Evolutionary conservation across 176 grass and related monocot species (phyloP), one percentile per base, ranked within the genome.

Genomic region (Calamus simplicifolius): DNA sequence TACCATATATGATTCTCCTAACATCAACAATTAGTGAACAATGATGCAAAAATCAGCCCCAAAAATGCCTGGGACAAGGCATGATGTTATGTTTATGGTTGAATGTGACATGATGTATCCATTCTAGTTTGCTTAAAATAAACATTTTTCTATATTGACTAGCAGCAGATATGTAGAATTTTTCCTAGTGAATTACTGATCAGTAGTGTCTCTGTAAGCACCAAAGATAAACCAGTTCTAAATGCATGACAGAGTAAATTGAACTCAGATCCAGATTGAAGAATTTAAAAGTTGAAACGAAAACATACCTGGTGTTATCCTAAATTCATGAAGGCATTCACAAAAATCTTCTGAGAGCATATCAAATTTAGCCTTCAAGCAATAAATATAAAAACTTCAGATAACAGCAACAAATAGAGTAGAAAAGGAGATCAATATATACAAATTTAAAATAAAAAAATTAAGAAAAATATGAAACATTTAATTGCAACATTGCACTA

Each of bases 331-430:
- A 29, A 84, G 78, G 56, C 83, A 89, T 63, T 84, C 91, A 65
- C 80, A 95, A 79, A 84, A 95, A 68, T 90, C 86, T 73, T 95
- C 91, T 16, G 91, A 90, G 17, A 90, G 80, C 77, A 71, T 76
- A 65, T 87, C 86, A 79, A 95, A 95, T 78, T 86, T 82, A 82
- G 52, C 71, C 91, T 95, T 84, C 62, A 54, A 28, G 52, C 4
- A 74, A 48, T 56, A 43, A 12, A 29, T 25, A 52, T 50, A 53
- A 58, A 21, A 71, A 13, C 23, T 23, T 62, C 12, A 49, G 3
- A 35, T 25, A 57, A 25, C 21, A 25, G 19, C 4, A 19, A 19
- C 2, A 3, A 51, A 68, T 23, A 50, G 49, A 18, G 50, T 18
- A 38, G 18, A 58, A 14, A 8, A 50, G 23, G 7, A 51, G 29